Evolutionary conservation across 306 rosid genomes (phyloP), one percentile per base, ranked within the genome.

Genomic region (Cicer chorassanicum): DNA sequence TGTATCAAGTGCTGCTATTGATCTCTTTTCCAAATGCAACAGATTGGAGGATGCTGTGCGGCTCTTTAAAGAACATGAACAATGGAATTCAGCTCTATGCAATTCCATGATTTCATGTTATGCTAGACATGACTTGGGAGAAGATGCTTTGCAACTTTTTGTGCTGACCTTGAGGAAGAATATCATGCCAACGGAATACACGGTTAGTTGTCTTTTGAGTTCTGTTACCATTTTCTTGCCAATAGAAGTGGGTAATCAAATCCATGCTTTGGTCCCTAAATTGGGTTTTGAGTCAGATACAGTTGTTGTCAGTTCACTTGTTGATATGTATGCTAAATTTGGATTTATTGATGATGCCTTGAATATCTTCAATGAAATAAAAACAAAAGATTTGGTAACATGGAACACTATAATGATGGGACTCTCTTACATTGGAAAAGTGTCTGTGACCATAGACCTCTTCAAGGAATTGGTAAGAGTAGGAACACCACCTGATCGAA

Each of bases 101-200:
- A 85, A 87, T 85, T 86, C 93, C 83, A 91, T 91, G 92, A 91
- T 93, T 80, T 88, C 96, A n/a, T 80, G 97, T 83, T 88, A 81
- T 80, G 89, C 83, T 68, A 72, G 76, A 70, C 87, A 84, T 57
- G 86, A 88, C 57, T 81, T 83, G 54, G 78, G 24, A 46, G 89
- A 87, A 74, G 83, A 88, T 72, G 88, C 90, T 7, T 1, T 89
- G 56, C 81, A 24, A 69, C 88, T 85, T 78, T 91, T 93, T 81
- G 86, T 80, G 76, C 49, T 78, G 65, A 70, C 86, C 81, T 49
- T 93, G 82, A 85, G 89, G 80, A 80, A 83, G 84, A 87, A 91
- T 81, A 74, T 93, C 65, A 84, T 84, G 82, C 97, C 93, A 61
- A 86, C 90, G 8, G 93, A 86, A 63, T 86, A 84, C 80, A 89